A percentile compares a stretch with the other conserved stretches of the same genome.
Evolutionary conservation across 129 eudicot genomes (phyloP).

Genomic region (Escallonia rubra): DNA sequence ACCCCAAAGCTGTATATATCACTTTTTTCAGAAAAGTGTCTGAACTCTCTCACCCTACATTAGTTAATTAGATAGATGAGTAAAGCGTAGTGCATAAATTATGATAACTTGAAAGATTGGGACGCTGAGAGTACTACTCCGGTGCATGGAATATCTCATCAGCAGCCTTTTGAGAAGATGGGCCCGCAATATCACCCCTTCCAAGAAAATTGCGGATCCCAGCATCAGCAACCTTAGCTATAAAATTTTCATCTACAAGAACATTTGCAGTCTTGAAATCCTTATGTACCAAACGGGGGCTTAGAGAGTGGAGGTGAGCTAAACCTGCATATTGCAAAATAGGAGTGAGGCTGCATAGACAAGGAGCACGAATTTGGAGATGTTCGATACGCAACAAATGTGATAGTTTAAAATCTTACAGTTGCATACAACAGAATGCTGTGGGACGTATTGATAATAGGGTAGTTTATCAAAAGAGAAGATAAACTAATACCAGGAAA

Average conservation of each 20-base stretch:
- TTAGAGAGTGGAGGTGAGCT: conserved; percentile 80
- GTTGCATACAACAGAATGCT: conserved; percentile 22
- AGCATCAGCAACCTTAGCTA: conserved; percentile 94
- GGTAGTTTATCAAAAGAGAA: conserved; percentile 25
- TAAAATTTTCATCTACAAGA: conserved; percentile 89
- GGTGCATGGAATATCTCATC: conserved; percentile 91
- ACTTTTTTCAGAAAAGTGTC: conserved; percentile 72
- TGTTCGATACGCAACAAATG: background rate
- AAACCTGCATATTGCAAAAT: conserved; percentile 46
- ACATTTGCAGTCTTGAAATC: conserved; percentile 93
- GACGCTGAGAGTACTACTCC: conserved; percentile 46
- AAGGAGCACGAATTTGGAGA: background rate
- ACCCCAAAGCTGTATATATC: conserved; percentile 91
- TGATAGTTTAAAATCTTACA: background rate
- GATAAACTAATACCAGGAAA: conserved; percentile 77
- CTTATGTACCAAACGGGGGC: conserved; percentile 91
- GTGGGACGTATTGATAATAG: conserved; percentile 4
- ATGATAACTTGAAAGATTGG: background rate
- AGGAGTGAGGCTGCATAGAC: conserved; percentile 14
- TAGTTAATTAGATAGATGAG: conserved; percentile 6
- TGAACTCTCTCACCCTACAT: conserved; percentile 79
- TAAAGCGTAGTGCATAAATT: background rate
- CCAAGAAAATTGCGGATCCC: conserved; percentile 86
- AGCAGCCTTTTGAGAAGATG: conserved; percentile 66
- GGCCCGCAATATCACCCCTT: conserved; percentile 58